Evolutionary conservation across 1,284 basidiomycete species (phyloP).

Genomic region (Sporisorium reilianum): DNA sequence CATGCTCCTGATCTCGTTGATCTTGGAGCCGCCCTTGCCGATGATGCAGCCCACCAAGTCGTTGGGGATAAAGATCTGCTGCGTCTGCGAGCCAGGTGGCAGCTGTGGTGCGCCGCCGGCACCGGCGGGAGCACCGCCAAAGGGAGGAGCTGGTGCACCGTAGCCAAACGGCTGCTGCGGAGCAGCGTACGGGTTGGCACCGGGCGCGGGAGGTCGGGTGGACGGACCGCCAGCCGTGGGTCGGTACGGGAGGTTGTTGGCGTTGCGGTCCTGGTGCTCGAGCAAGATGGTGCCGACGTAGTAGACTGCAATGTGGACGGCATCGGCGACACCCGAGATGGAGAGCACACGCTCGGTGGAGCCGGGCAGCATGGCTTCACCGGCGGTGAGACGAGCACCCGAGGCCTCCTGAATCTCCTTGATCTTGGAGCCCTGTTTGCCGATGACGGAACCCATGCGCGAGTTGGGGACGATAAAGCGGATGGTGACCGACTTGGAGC

Average conservation of each 20-base stretch:
- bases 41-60: conserved; percentile 98
- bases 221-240: conserved; percentile 59
- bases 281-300: conserved; percentile 97
- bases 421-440: conserved; percentile 96
- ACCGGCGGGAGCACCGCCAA: conserved; percentile 28
- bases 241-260: conserved; percentile 69
- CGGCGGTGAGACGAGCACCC: conserved; percentile 93
- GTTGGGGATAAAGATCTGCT: conserved; percentile 99
- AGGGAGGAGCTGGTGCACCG: conserved; percentile 31
- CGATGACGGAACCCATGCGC: conserved; percentile 99
- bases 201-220: conserved; percentile 22
- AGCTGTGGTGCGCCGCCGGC: conserved; percentile 71
- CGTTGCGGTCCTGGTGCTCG: conserved; percentile 82
- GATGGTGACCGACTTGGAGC: conserved; percentile 97
- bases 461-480: conserved; percentile 98
- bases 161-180: conserved; percentile 42
- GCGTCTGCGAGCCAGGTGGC: conserved; percentile 79
- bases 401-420: conserved; percentile 99
- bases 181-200: conserved; percentile 21
- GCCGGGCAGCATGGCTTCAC: conserved; percentile 96
- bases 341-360: conserved; percentile 94
- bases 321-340: conserved; percentile 98
- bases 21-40: conserved; percentile 97
- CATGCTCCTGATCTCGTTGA: conserved; percentile 97
- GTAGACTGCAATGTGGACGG: conserved; percentile 99